Evolutionary conservation across 2,329 filamentous ascomycete species (phyloP), one percentile per base, ranked within the genome.

Genomic region (Beauveria medogensis): DNA sequence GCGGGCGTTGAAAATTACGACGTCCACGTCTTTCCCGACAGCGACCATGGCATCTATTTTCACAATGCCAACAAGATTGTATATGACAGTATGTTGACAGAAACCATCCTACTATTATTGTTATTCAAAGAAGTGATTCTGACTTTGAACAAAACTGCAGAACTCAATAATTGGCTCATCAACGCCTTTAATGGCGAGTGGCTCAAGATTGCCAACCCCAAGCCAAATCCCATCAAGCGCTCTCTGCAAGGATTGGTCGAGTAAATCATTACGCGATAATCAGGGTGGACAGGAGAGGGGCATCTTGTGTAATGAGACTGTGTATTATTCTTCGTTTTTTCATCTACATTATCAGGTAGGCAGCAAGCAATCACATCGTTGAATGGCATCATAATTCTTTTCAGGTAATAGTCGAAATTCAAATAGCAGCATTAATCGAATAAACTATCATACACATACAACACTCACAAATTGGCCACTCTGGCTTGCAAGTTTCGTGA

Each of bases 181-280:
- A 97, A 97, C 71, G 94, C 94, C 2, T 99, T 99, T 73, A 97
- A 97, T 67, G 94, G 94, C 56, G 92, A 97, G 73, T 97, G 93
- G 91, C 78, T 93, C 62, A 84, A 82, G 72, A 71, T 84, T 16
- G 68, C 72, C 12, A 64, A 81, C 56, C 77, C 82, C 2, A 79
- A 80, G 66, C 82, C 82, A 2, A 74, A 73, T 34, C 66, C 68
- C 30, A 67, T 71, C 20, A 68, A 67, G 50, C 59, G 48, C 44
- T 50, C 50, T 22, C 6, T 47, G 16, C 37, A 59, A 24, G 20
- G 10, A 5, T 12, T 47, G 37, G 44, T 16, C 24, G 12, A 30
- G 16, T 54, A 14, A 41, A 28, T 55, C 53, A 24, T 74, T 62
- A 60, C 61, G 62, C 63, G 62, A 59, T 53, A 14, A 50, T 47